These are phyloP conservation scores for Pyricularia sp. DNA, from an alignment of 2,329 filamentous ascomycete species.

Conservation along the genomic window DNA sequence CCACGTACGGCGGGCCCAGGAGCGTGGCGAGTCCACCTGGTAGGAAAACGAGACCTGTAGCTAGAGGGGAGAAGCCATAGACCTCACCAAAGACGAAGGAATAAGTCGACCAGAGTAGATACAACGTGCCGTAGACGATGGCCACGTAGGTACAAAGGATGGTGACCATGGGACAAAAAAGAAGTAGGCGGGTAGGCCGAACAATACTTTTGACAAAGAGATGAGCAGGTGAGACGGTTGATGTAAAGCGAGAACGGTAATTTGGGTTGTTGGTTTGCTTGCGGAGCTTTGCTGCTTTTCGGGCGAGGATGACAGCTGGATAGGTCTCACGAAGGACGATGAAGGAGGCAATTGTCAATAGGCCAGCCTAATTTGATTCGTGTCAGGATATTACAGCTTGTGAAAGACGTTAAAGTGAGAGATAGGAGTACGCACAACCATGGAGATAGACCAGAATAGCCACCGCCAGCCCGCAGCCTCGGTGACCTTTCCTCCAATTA, in stretches of 20 bases:
- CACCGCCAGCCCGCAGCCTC: slow-evolving; percentile 34
- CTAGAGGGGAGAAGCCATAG: slow-evolving; percentile 39
- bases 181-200: slow-evolving; percentile 40
- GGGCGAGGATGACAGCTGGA: slow-evolving; percentile 19
- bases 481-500: slow-evolving; percentile 31
- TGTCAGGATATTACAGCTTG: not conserved
- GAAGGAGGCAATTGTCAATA: not conserved
- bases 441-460: slow-evolving; percentile 37
- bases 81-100: slow-evolving; percentile 37
- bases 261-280: slow-evolving; percentile 24
- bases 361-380: not conserved
- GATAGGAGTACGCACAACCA: slow-evolving; percentile 2
- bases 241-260: slow-evolving; percentile 7
- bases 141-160: slow-evolving; percentile 43
- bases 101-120: slow-evolving; percentile 47
- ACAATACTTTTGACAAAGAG: slow-evolving; percentile 31
- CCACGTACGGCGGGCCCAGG: slow-evolving; percentile 29
- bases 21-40: slow-evolving; percentile 38
- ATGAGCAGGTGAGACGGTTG: slow-evolving; percentile 16
- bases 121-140: slow-evolving; percentile 46
- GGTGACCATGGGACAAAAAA: slow-evolving; percentile 41
- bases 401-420: not conserved
- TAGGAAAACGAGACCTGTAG: slow-evolving; percentile 39
- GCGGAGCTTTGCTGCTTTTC: slow-evolving; percentile 27
- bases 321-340: slow-evolving; percentile 8